A percentile compares a stretch with the other conserved stretches of the same genome.
Conservation (phyloP, 495 filamentous ascomycete species). For the Penicillium salamii region DNA sequence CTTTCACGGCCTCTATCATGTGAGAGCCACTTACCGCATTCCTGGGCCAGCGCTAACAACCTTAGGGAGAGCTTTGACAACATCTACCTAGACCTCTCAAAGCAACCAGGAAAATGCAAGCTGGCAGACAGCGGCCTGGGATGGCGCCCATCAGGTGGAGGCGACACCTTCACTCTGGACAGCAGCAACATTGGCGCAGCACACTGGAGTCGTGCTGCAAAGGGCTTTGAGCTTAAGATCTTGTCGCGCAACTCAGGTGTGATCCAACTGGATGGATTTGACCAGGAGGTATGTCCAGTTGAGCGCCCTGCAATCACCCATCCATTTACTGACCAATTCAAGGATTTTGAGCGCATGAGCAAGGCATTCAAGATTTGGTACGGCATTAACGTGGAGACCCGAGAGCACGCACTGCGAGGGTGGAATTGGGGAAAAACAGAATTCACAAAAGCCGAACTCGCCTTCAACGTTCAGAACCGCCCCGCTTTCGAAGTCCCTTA, state of each 20-base stretch:
- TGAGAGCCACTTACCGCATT: conserved; percentile 20
- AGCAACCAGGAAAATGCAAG: conserved; percentile 83
- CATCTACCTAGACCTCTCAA: conserved; percentile 92
- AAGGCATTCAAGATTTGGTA: conserved; percentile 97
- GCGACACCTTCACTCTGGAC: conserved; percentile 90
- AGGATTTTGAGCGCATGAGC: conserved; percentile 86
- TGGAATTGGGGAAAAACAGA: conserved; percentile 99
- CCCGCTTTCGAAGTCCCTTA: conserved; percentile 98
- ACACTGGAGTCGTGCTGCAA: conserved; percentile 93
- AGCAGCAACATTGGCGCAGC: conserved; percentile 74
- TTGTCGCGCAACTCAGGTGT: conserved; percentile 77
- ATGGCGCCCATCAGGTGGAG: conserved; percentile 85
- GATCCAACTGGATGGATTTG: conserved; percentile 92
- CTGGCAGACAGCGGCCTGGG: conserved; percentile 90
- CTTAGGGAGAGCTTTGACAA: conserved; percentile 88
- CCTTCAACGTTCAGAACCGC: conserved; percentile 95
- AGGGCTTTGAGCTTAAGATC: conserved; percentile 91
- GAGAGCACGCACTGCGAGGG: conserved; percentile 90
- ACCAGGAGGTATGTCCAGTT: conserved; percentile 67
- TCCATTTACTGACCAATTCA: neutral
- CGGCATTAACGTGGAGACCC: conserved; percentile 82
- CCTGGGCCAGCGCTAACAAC: conserved; percentile 22
- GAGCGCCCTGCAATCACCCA: neutral
- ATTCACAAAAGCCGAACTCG: conserved; percentile 89
- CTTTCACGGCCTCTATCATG: conserved; percentile 34